Evolutionary conservation across 108 stramenopile genomes (phyloP).

Genomic region (Nitzschia sp.): DNA sequence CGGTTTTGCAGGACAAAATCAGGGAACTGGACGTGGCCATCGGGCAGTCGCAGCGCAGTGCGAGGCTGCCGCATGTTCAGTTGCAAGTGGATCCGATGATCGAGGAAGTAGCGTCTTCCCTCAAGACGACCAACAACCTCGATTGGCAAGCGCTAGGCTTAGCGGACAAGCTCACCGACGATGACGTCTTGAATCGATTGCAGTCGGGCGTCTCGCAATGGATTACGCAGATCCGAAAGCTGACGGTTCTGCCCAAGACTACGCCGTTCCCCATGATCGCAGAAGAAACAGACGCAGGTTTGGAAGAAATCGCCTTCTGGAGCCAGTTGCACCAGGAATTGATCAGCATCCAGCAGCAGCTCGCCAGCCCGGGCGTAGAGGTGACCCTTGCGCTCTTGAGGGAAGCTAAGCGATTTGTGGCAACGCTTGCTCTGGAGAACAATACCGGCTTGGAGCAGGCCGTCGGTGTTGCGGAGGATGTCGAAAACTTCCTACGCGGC

Average conservation of each 20-base stretch:
- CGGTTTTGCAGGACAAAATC: constrained; percentile 67
- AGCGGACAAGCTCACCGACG: constrained; percentile 48
- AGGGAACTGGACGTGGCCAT: constrained; percentile 79
- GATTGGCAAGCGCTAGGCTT: constrained; percentile 70
- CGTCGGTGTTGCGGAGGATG: constrained; percentile 59
- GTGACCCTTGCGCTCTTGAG: constrained; percentile 79
- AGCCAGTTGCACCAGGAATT: constrained; percentile 64
- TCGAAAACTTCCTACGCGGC: constrained; percentile 77
- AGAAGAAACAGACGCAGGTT: constrained; percentile 56
- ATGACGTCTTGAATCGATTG: constrained; percentile 74
- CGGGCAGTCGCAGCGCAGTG: constrained; percentile 59
- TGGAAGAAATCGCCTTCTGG: constrained; percentile 88
- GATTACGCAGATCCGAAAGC: constrained; percentile 81
- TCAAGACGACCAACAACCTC: constrained; percentile 28
- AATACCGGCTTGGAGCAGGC: constrained; percentile 87
- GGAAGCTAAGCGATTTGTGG: constrained; percentile 79
- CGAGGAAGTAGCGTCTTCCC: constrained; percentile 18
- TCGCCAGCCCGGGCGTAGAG: constrained; percentile 55
- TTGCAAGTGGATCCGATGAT: constrained; percentile 50
- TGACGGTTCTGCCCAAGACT: constrained; percentile 60
- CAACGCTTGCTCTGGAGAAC: constrained; percentile 89
- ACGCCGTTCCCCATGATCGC: constrained; percentile 65
- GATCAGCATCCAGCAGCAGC: constrained; percentile 54
- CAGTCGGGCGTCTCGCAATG: constrained; percentile 69
- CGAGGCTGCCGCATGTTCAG: constrained; percentile 62